Evolutionary conservation across 495 filamentous ascomycete genomes (phyloP), one percentile per base, ranked within the genome.

Genomic region (Talaromyces wortmannii): DNA sequence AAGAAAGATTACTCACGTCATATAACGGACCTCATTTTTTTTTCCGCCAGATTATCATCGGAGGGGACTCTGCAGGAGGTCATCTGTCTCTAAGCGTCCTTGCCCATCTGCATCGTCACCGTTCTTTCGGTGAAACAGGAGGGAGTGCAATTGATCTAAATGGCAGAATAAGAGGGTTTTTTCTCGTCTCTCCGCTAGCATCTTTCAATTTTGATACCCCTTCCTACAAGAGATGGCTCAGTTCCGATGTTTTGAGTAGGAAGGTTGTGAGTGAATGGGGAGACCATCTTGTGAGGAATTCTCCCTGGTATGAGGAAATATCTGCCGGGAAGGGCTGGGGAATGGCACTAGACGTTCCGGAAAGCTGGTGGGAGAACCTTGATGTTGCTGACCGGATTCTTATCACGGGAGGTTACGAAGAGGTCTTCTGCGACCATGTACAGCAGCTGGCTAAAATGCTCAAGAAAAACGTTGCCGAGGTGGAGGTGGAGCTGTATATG

Each of bases 11-110:
- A 49, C 31, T 13, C 8, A 40, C 5, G 8, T 5, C 36, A 10
- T 40, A 40, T 40, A 40, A 23, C 23, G 23, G 23, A 2, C 23
- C 23, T 23, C 23, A 23, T 23, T 23, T 23, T 23, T 4, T 23
- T 23, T 23, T 4, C 4, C 23, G 7, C 31, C 53, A 64, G 57
- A 62, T 65, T 15, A 50, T 65, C 17, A 50, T 65, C 40, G 60
- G 63, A 5, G 63, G 63, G 0, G 63, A 63, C 50, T 66, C 63
- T 30, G 63, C 61, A 50, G 63, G 63, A 7, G 63, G 60, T 48
- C 61, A 63, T 48, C 53, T 66, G 5, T 59, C 58, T 16, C 57
- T 66, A 31, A 54, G 45, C 30, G 56, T 66, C 5, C 40, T 63
- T 10, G 31, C 61, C 11, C 54, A 58, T 60, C 57, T 63, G 36